Base-by-base conservation (phyloP, 345 rosid species). In the Cardiospermum halicacabum region DNA sequence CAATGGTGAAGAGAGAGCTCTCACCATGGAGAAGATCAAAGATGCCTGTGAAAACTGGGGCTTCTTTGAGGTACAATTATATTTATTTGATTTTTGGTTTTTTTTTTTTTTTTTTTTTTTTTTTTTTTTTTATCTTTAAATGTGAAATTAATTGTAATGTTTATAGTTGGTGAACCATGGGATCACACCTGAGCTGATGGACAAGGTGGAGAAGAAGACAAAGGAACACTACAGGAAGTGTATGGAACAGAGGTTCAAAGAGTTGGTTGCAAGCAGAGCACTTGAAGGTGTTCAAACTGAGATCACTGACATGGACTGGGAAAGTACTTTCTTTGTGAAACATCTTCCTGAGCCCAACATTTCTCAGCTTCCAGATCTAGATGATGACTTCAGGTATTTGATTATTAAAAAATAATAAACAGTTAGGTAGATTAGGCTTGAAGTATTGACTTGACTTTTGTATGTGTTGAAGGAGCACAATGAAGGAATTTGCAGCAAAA, bases 41-140 rank as follows among this genome's bases (percentile, higher is more conserved):
- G 96, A 90, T 75, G 98, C 97, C 72, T 93, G 98, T 64, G 96
- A 93, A 64, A 93, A 88, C 72, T 93, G 98, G 98, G 98, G 98
- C 0, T 93, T 93, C 83, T 90, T 93, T 68, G 89, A 93, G 98
- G 98, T 93, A 76, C 51, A 7, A 30, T 3, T 4, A 32, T 32
- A 18, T 0, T 28, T 15, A 8, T 50, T 15, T 10, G 13, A 6
- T 16, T 32, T 28, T 42, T 30, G 37, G 6, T 5, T 28, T n/a
- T n/a, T n/a, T n/a, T n/a, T n/a, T n/a, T n/a, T n/a, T n/a, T n/a
- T n/a, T n/a, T n/a, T n/a, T n/a, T n/a, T n/a, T n/a, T n/a, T n/a
- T n/a, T n/a, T n/a, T n/a, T n/a, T n/a, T n/a, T n/a, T n/a, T n/a
- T n/a, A n/a, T n/a, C n/a, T n/a, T n/a, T n/a, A n/a, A n/a, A n/a